A percentile compares a stretch with the other conserved stretches of the same genome.
Evolutionary conservation across 805 yeast species (phyloP).

Genomic region (Jamesozyma piceae): DNA sequence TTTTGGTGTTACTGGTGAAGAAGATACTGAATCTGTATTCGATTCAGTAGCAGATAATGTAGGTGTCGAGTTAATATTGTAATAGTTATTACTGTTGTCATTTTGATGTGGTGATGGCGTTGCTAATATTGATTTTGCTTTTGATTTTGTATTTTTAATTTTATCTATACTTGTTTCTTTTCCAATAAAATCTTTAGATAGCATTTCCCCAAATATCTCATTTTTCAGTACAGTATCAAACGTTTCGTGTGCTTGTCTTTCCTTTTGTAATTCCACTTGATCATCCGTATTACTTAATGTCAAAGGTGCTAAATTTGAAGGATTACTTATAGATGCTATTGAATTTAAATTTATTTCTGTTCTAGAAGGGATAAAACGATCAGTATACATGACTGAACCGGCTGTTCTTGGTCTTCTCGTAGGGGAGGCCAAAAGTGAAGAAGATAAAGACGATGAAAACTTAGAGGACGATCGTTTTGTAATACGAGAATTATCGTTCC

Average conservation of each 20-base stretch:
- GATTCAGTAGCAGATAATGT: no score
- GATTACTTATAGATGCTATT: constrained; percentile 44
- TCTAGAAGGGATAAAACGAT: constrained; percentile 80
- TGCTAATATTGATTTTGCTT: constrained; percentile 2
- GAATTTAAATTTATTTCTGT: constrained; percentile 83
- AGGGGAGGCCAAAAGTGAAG: constrained; percentile 25
- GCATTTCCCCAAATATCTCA: constrained; percentile 83
- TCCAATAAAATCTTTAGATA: constrained; percentile 38
- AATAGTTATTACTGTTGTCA: neutral
- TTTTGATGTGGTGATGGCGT: constrained; percentile 7
- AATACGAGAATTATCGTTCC: constrained; percentile 3
- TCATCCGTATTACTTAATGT: constrained; percentile 28
- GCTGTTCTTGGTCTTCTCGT: constrained; percentile 27
- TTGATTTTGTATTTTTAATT: constrained; percentile 21
- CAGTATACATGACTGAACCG: constrained; percentile 47
- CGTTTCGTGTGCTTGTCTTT: constrained; percentile 77
- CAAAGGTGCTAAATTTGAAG: constrained; percentile 21
- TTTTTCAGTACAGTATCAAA: constrained; percentile 80
- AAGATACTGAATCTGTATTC: constrained; percentile 2
- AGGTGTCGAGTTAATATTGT: neutral
- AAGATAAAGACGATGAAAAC: constrained; percentile 18
- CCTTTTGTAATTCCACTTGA: constrained; percentile 59
- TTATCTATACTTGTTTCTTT: constrained; percentile 28
- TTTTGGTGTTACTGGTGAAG: constrained; percentile 32
- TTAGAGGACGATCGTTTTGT: constrained; percentile 10